Conservation (phyloP, 495 filamentous ascomycete species). For the Xylona heveae region DNA sequence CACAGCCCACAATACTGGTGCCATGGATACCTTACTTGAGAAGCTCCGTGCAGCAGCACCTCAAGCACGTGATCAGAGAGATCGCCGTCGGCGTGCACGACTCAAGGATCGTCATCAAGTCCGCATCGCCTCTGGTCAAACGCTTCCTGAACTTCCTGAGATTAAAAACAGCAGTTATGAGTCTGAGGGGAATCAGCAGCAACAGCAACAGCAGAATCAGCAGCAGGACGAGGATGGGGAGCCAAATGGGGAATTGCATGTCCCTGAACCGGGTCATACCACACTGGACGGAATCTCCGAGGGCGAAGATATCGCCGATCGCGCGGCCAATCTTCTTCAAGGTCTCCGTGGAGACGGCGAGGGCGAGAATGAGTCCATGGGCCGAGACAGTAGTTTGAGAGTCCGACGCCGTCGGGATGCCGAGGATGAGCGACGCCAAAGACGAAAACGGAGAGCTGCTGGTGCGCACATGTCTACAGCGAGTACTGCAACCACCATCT, state of each 20-base stretch:
- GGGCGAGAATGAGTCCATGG: conserved; percentile 32
- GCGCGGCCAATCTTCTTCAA: conserved; percentile 63
- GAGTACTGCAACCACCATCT: too few relatives aligned
- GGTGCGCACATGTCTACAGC: not conserved
- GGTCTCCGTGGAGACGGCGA: conserved; percentile 47
- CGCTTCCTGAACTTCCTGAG: conserved; percentile 48
- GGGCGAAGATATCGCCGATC: conserved; percentile 59
- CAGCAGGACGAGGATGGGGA: conserved; percentile 14
- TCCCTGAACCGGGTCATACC: conserved; percentile 13
- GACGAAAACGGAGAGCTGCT: conserved; percentile 27
- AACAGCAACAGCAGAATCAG: conserved; percentile 7
- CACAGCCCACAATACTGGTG: conserved; percentile 37
- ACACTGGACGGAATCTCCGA: conserved; percentile 25
- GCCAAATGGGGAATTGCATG: conserved; percentile 19
- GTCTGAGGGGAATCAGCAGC: conserved; percentile 10
- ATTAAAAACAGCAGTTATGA: conserved; percentile 11
- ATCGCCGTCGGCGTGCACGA: conserved; percentile 66
- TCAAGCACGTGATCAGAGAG: conserved; percentile 67
- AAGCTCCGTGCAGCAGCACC: conserved; percentile 88
- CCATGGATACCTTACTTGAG: conserved; percentile 93
- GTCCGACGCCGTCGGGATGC: conserved; percentile 41
- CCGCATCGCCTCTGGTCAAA: conserved; percentile 71
- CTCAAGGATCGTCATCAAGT: conserved; percentile 83
- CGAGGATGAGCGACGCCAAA: conserved; percentile 43
- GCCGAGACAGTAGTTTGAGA: conserved; percentile 28